A percentile compares a stretch with the other conserved stretches of the same genome.
phyloP scores from a whole-genome alignment of 257 asterid species.

The Anisodus tanguticus region DNA sequence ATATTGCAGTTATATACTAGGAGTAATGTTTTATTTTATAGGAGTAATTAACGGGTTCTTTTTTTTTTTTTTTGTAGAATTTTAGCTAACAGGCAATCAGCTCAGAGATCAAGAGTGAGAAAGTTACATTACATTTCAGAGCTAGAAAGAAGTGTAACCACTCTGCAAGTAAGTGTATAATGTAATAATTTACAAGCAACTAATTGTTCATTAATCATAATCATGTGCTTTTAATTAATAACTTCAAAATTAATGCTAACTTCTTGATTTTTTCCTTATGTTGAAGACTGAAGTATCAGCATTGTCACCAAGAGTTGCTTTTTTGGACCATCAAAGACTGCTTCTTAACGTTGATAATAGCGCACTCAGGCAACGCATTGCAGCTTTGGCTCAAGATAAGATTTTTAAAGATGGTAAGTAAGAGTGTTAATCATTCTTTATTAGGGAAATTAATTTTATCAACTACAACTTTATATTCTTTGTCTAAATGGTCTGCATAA shows the following conservation, averaged over 20 bases:
- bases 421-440: not conserved
- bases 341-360: slow-evolving; percentile 84
- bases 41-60: not conserved
- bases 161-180: slow-evolving; percentile 62
- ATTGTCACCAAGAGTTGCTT: slow-evolving; percentile 91
- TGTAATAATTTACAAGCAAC: not conserved
- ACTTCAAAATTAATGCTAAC: not conserved
- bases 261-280: not conserved
- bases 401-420: slow-evolving; percentile 86
- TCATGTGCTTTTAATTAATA: slow-evolving; percentile 9
- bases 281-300: slow-evolving; percentile 81
- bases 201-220: not conserved
- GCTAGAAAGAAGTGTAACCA: slow-evolving; percentile 87
- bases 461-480: not conserved
- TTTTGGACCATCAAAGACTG: slow-evolving; percentile 85
- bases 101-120: slow-evolving; percentile 95
- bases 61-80: slow-evolving; percentile 46
- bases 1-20: not conserved
- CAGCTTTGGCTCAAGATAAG: slow-evolving; percentile 95
- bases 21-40: not conserved
- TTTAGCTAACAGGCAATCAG: slow-evolving; percentile 92
- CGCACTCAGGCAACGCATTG: slow-evolving; percentile 86
- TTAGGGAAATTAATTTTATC: not conserved
- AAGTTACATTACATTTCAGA: slow-evolving; percentile 88
- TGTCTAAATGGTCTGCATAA: not conserved